phyloP scores from a whole-genome alignment of 192 early-diverging fungal genomes.

The Diversispora eburnea region DNA sequence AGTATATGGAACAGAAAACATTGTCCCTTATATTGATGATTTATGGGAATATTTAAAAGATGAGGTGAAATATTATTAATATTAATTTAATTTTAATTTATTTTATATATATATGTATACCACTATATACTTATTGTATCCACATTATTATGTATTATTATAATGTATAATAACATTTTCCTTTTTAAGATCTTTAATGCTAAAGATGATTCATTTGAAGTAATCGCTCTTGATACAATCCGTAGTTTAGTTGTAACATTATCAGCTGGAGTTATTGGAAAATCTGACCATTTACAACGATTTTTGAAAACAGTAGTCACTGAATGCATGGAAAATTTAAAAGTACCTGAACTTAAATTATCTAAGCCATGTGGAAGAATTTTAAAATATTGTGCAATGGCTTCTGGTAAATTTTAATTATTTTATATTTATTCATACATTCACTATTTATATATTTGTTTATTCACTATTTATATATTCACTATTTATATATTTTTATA shows the following conservation, averaged over 20 bases:
- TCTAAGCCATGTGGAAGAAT: slow-evolving; percentile 64
- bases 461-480: too few relatives aligned
- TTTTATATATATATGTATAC: neutral
- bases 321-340: slow-evolving; percentile 57
- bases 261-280: slow-evolving; percentile 45
- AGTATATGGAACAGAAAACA: slow-evolving; percentile 67
- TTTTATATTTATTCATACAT: too few relatives aligned
- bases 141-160: too few relatives aligned
- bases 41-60: slow-evolving; percentile 73
- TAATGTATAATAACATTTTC: too few relatives aligned
- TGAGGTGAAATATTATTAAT: slow-evolving; percentile 50
- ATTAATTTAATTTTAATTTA: too few relatives aligned
- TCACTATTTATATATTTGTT: too few relatives aligned
- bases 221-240: slow-evolving; percentile 62
- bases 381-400: slow-evolving; percentile 58
- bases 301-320: slow-evolving; percentile 48
- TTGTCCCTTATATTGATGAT: slow-evolving; percentile 64
- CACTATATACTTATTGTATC: slow-evolving; percentile 25
- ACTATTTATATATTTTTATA: too few relatives aligned
- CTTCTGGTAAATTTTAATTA: slow-evolving; percentile 44
- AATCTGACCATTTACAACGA: slow-evolving; percentile 46
- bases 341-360: slow-evolving; percentile 64
- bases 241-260: slow-evolving; percentile 62
- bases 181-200: slow-evolving; percentile 70
- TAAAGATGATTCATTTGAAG: slow-evolving; percentile 63